Percentiles rank a stretch among this genome's conserved stretches.
These are phyloP conservation scores for Fusarium sambucinum DNA, from an alignment of 2,329 filamentous ascomycete species.

Conservation along the genomic window DNA sequence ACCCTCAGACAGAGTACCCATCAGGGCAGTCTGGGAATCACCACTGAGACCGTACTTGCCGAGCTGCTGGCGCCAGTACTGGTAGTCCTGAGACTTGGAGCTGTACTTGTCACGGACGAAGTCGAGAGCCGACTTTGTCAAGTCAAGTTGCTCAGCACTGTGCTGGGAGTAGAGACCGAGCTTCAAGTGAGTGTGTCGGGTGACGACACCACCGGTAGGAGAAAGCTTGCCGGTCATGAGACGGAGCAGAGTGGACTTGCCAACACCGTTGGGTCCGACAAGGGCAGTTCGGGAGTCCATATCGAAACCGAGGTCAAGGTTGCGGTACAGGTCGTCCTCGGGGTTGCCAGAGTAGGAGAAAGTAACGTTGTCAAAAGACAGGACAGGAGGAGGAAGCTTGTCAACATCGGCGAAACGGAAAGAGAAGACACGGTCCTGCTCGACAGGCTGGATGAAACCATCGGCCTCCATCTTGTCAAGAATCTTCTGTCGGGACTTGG, in stretches of 20 bases:
- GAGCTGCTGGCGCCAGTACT: slow-evolving; percentile 99
- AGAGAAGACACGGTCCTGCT: slow-evolving; percentile 87
- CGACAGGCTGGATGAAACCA: slow-evolving; percentile 94
- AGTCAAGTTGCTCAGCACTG: slow-evolving; percentile 96
- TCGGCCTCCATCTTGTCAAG: slow-evolving; percentile 99
- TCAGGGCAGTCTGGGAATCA: slow-evolving; percentile 94
- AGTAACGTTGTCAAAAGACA: slow-evolving; percentile 96
- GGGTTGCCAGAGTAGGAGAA: slow-evolving; percentile 95
- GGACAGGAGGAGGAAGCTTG: slow-evolving; percentile 96
- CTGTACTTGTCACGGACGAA: slow-evolving; percentile 97
- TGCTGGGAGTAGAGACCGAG: slow-evolving; percentile 98
- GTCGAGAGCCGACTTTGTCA: slow-evolving; percentile 97
- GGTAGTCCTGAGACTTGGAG: slow-evolving; percentile 92
- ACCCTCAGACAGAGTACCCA: slow-evolving; percentile 97
- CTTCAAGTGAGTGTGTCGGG: slow-evolving; percentile 97
- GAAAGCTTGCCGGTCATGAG: slow-evolving; percentile 97
- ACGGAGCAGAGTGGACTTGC: slow-evolving; percentile 95
- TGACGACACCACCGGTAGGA: slow-evolving; percentile 83
- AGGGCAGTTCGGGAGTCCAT: slow-evolving; percentile 99
- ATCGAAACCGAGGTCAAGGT: slow-evolving; percentile 98
- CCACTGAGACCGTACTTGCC: slow-evolving; percentile 94
- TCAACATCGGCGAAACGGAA: slow-evolving; percentile 99
- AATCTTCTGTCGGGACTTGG: slow-evolving; percentile 99
- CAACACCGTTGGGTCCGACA: slow-evolving; percentile 98
- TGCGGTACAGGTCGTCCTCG: slow-evolving; percentile 93